These are phyloP conservation scores for Epichloe aotearoae DNA, from an alignment of 2,329 filamentous ascomycete genomes.

Conservation along the genomic window DNA sequence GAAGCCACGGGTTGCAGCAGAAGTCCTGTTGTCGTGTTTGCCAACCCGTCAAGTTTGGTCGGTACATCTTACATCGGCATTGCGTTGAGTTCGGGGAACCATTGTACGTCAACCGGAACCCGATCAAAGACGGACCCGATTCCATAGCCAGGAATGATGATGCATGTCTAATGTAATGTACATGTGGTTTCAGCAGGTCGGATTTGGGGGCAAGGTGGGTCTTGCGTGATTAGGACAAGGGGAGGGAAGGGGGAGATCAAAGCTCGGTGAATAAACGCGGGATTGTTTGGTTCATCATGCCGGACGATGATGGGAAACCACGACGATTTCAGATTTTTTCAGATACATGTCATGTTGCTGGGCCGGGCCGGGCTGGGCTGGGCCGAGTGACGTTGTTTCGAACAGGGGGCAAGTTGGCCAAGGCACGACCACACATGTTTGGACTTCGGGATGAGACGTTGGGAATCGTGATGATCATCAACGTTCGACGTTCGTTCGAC, in stretches of 20 bases:
- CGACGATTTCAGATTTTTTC: no score
- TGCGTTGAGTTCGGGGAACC: not conserved
- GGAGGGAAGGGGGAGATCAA: no score
- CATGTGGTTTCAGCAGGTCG: not conserved
- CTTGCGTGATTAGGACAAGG: no score
- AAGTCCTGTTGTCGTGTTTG: not conserved
- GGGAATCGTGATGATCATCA: no score
- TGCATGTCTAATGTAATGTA: slow-evolving; percentile 5
- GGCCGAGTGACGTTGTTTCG: not conserved
- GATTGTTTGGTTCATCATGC: not conserved
- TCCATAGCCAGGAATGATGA: not conserved
- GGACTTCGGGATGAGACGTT: no score
- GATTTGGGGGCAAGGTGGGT: not conserved
- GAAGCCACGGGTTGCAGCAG: not conserved
- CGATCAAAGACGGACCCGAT: not conserved
- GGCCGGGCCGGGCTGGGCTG: no score
- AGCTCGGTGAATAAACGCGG: not conserved
- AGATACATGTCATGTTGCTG: no score
- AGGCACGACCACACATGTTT: not conserved
- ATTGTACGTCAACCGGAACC: not conserved
- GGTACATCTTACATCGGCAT: not conserved
- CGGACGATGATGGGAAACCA: not conserved
- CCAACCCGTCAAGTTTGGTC: not conserved
- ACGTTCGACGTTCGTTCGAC: no score
- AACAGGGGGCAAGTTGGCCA: not conserved